Evolutionary conservation across 495 filamentous ascomycete genomes (phyloP).

Genomic region (Evernia prunastri): DNA sequence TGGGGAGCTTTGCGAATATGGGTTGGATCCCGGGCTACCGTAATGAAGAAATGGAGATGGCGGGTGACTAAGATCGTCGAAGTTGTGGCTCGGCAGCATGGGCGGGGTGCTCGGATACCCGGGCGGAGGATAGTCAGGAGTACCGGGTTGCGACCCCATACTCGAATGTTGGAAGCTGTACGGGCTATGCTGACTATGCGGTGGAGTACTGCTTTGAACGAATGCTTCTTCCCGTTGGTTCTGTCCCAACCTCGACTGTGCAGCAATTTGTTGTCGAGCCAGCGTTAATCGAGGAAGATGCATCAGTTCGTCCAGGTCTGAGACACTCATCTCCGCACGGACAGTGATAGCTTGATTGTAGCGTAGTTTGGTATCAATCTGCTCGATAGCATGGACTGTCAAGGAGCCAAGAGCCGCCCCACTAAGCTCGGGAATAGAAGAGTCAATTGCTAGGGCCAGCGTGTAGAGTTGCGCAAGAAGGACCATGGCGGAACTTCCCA

Average conservation of each 20-base stretch:
- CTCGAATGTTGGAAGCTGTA: slow-evolving; percentile 24
- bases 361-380: slow-evolving; percentile 59
- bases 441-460: slow-evolving; percentile 76
- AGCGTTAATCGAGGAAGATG: slow-evolving; percentile 24
- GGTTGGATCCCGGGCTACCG: slow-evolving; percentile 17
- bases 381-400: slow-evolving; percentile 66
- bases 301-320: slow-evolving; percentile 26
- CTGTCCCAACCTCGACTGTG: slow-evolving; percentile 15
- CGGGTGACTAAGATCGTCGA: slow-evolving; percentile 26
- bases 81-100: slow-evolving; percentile 21
- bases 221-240: slow-evolving; percentile 11
- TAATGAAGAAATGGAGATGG: slow-evolving; percentile 28
- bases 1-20: slow-evolving; percentile 25
- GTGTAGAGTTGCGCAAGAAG: slow-evolving; percentile 90
- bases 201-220: slow-evolving; percentile 10
- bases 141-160: slow-evolving; percentile 26
- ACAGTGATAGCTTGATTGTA: slow-evolving; percentile 20
- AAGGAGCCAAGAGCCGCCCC: slow-evolving; percentile 78
- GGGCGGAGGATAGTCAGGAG: slow-evolving; percentile 24
- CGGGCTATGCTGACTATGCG: slow-evolving; percentile 21
- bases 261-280: slow-evolving; percentile 17
- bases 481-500: slow-evolving; percentile 38
- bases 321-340: slow-evolving; percentile 18
- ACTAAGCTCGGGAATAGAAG: slow-evolving; percentile 83
- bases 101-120: slow-evolving; percentile 23